A percentile compares a stretch with the other conserved stretches of the same genome.
Evolutionary conservation across 805 yeast genomes (phyloP).

Genomic region (Wilhelminamyces savonicus): DNA sequence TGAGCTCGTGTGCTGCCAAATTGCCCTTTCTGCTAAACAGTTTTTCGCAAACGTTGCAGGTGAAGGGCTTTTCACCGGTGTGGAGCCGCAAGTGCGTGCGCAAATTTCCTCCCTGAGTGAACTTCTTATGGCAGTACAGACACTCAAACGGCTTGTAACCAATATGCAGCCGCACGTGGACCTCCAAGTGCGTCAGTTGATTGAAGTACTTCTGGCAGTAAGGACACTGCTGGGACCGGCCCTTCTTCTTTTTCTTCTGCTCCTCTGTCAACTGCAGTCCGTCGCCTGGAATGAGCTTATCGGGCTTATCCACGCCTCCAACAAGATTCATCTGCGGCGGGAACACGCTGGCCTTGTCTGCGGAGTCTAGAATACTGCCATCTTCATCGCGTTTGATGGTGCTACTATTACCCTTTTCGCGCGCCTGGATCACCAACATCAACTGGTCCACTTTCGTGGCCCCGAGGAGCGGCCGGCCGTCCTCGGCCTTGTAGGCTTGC

Average conservation of each 20-base stretch:
- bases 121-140: slow-evolving; percentile 68
- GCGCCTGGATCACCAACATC: slow-evolving; percentile 86
- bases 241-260: slow-evolving; percentile 13
- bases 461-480: slow-evolving; percentile 68
- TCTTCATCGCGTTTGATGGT: slow-evolving; percentile 60
- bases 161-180: slow-evolving; percentile 81
- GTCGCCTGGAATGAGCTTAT: slow-evolving; percentile 6
- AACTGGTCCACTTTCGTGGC: slow-evolving; percentile 87
- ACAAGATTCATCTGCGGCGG: slow-evolving; percentile 55
- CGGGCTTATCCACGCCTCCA: slow-evolving; percentile 67
- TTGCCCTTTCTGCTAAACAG: slow-evolving; percentile 88
- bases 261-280: too few relatives aligned
- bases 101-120: slow-evolving; percentile 87
- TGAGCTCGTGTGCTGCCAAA: slow-evolving; percentile 77
- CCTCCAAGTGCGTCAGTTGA: slow-evolving; percentile 88
- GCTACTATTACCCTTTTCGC: slow-evolving; percentile 68
- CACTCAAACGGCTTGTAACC: slow-evolving; percentile 84
- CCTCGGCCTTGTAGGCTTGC: slow-evolving; percentile 45
- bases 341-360: slow-evolving; percentile 35
- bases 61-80: slow-evolving; percentile 89
- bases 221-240: slow-evolving; percentile 62
- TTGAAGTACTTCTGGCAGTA: slow-evolving; percentile 77
- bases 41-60: slow-evolving; percentile 70
- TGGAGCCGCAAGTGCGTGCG: slow-evolving; percentile 81
- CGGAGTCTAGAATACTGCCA: slow-evolving; percentile 56